A percentile compares a stretch with the other conserved stretches of the same genome.
These are phyloP conservation scores for Fusarium clavum DNA, from an alignment of 2,329 filamentous ascomycete genomes.

Conservation along the genomic window DNA sequence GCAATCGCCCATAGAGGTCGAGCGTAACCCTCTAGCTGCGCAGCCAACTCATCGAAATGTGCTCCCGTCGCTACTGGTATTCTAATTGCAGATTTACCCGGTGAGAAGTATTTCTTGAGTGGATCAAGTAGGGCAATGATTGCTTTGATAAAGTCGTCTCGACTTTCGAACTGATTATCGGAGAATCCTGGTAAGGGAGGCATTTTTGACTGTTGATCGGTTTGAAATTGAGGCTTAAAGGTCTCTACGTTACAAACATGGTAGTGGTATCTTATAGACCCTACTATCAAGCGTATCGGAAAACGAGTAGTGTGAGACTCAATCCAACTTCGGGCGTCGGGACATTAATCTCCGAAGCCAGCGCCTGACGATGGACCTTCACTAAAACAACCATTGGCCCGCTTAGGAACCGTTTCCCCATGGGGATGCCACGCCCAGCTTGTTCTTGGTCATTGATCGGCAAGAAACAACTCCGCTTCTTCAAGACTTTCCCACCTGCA, in stretches of 20 bases:
- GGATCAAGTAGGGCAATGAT: constrained; percentile 51
- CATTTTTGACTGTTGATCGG: constrained; percentile 44
- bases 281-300: not conserved
- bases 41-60: constrained; percentile 58
- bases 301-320: not conserved
- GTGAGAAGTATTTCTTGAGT: constrained; percentile 50
- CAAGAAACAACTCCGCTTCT: constrained; percentile 4
- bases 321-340: constrained; percentile 26
- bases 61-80: constrained; percentile 54
- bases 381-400: constrained; percentile 18
- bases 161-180: constrained; percentile 53
- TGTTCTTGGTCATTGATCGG: constrained; percentile 4
- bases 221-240: not conserved
- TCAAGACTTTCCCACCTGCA: constrained; percentile 1
- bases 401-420: constrained; percentile 16
- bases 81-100: constrained; percentile 51
- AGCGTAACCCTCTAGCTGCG: constrained; percentile 60
- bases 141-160: constrained; percentile 52
- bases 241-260: not conserved
- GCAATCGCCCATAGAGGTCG: constrained; percentile 54
- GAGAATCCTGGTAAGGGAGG: constrained; percentile 55
- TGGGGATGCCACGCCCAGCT: constrained; percentile 5
- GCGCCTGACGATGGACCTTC: not conserved
- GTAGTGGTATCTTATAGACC: not conserved
- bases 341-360: constrained; percentile 17